Conservation (phyloP, 352 stramenopile genomes). For the Phytophthora pinifolia region DNA sequence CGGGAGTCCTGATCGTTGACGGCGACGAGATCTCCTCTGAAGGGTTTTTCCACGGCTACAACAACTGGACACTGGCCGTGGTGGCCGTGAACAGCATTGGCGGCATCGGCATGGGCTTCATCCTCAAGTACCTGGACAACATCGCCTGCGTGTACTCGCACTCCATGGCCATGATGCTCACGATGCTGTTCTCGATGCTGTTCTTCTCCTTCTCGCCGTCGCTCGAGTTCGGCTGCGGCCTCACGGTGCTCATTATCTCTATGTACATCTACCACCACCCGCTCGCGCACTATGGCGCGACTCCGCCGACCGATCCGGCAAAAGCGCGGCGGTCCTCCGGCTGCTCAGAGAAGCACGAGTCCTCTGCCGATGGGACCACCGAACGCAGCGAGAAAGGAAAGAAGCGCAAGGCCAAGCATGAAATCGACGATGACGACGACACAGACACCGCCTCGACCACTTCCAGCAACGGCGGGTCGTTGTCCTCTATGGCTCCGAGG, state of each 20-base stretch:
- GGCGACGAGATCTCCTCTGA: constrained; percentile 36
- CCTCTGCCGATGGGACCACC: neutral
- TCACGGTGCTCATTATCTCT: constrained; percentile 79
- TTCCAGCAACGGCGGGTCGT: constrained; percentile 20
- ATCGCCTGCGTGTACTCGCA: constrained; percentile 88
- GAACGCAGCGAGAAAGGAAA: constrained; percentile 16
- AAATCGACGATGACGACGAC: constrained; percentile 16
- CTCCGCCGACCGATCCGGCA: neutral
- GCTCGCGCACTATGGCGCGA: constrained; percentile 18
- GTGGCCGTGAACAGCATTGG: constrained; percentile 74
- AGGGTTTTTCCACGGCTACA: constrained; percentile 85
- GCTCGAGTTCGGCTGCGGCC: constrained; percentile 81
- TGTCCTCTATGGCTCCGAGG: constrained; percentile 17
- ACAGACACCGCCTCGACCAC: constrained; percentile 18
- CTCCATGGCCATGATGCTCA: constrained; percentile 89
- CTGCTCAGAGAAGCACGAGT: constrained; percentile 13
- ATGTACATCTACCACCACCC: constrained; percentile 90
- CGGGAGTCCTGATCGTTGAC: constrained; percentile 58
- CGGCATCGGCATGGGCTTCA: constrained; percentile 76
- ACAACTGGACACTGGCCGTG: constrained; percentile 73
- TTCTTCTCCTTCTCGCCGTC: constrained; percentile 85
- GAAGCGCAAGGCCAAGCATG: constrained; percentile 20
- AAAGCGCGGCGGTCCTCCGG: constrained; percentile 22
- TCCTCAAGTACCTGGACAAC: constrained; percentile 90
- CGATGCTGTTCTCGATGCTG: constrained; percentile 85